phyloP scores from a whole-genome alignment of 192 early-diverging fungal genomes.

The Rhizophagus prolifer region DNA sequence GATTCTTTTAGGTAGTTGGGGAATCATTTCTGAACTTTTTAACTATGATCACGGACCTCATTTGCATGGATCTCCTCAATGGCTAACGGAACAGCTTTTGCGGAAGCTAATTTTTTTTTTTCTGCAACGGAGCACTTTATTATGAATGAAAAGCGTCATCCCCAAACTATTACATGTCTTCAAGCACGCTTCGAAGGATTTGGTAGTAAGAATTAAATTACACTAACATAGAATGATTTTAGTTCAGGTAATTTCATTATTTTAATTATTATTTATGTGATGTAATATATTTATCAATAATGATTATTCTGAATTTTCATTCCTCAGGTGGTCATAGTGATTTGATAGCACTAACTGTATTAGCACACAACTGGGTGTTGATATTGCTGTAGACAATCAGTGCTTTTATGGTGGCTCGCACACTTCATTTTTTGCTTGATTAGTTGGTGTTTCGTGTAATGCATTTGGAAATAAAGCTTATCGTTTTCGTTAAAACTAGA shows the following conservation, averaged over 20 bases:
- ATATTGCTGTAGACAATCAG: constrained; percentile 98
- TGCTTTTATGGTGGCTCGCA: constrained; percentile 99
- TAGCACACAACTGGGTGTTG: constrained; percentile 90
- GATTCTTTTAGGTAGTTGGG: constrained; percentile 60
- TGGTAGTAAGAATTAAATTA: constrained; percentile 78
- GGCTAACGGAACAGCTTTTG: constrained; percentile 99
- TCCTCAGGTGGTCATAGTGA: constrained; percentile 76
- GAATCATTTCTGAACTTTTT: constrained; percentile 98
- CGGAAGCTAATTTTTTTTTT: constrained; percentile 91
- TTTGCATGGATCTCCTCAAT: constrained; percentile 96
- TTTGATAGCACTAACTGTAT: constrained; percentile 85
- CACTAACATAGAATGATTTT: constrained; percentile 72
- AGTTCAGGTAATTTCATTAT: constrained; percentile 72
- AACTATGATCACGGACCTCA: constrained; percentile 93
- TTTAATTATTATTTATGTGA: too few relatives aligned
- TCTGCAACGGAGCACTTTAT: constrained; percentile 80
- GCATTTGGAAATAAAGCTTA: constrained; percentile 83
- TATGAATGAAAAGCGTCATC: constrained; percentile 88
- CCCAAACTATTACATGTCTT: constrained; percentile 94
- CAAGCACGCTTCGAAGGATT: constrained; percentile 91
- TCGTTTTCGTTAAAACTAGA: constrained; percentile 93
- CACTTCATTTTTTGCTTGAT: constrained; percentile 97
- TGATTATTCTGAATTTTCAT: constrained; percentile 86
- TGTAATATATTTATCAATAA: too few relatives aligned
- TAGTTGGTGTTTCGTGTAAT: constrained; percentile 96